Base-by-base conservation (phyloP, 1,284 basidiomycete genomes). In the Sporisorium reilianum region DNA sequence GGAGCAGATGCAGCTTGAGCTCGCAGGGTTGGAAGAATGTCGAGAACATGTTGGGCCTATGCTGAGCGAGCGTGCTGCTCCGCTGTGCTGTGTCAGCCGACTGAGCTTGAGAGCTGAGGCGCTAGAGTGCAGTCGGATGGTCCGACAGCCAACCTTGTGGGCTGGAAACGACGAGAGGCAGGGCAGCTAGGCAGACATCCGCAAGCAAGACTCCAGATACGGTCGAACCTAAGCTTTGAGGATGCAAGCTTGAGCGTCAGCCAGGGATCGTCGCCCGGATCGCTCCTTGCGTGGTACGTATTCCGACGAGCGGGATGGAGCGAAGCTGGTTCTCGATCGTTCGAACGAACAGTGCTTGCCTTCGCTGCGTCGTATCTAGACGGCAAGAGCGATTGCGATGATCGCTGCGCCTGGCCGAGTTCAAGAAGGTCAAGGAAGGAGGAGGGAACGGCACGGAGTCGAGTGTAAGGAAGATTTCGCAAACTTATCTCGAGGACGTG, bases 1-100 rank as follows among this genome's bases (percentile, higher is more conserved):
- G 79, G 23, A 84, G 77, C 41, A 84, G 53, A 48, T 84, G 81
- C 20, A 84, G 70, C 69, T 80, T 76, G 57, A 81, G 64, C 73
- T 81, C 80, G 51, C 80, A 80, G 8, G 80, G 80, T 58, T 80
- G 75, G 38, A 83, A 79, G 61, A 83, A 73, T 12, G 80, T 69
- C 12, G 78, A 80, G 38, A 82, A 73, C 79, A 82, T 82, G 38
- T 18, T 38, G 8, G 18, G 6, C 5, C 42, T 10, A 9, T 30
- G 28, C 20, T 26, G 30, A 40, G 44, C 45, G 12, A 25, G 44
- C 45, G 11, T 34, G 38, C 34, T 26, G 46, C 12, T 14, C 8
- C 12, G 7, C 34, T 14, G 30, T 20, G 40, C 23, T 25, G 22
- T 6, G 5, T 50, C 22, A 36, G 12, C 48, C 36, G 14, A 20